A percentile compares a stretch with the other conserved stretches of the same genome.
These are phyloP conservation scores for Lasiodiplodia hormozganensis DNA, from an alignment of 2,329 filamentous ascomycete genomes.

Conservation along the genomic window DNA sequence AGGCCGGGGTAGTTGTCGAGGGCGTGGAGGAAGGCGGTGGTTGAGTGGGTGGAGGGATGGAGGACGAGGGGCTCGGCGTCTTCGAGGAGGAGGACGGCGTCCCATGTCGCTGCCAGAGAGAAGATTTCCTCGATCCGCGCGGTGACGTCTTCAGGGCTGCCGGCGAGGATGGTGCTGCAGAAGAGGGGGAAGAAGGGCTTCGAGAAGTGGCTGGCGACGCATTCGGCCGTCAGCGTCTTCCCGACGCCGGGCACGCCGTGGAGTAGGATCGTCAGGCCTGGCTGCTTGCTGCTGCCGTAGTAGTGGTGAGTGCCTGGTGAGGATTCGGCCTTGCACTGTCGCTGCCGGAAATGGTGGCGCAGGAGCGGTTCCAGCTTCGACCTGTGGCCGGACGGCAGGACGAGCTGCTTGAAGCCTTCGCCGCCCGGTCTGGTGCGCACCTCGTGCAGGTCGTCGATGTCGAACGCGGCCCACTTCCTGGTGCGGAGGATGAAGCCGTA, in stretches of 20 bases:
- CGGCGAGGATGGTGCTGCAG: not conserved
- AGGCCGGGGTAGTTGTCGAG: not conserved
- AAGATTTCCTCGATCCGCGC: not conserved
- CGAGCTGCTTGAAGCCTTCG: slow-evolving; percentile 6
- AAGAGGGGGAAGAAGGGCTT: not conserved
- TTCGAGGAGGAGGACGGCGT: not conserved
- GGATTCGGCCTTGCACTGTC: not conserved
- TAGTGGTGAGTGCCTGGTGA: not conserved
- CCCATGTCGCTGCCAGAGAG: not conserved
- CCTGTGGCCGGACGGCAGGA: not conserved
- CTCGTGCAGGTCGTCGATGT: not conserved
- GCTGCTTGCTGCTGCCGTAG: not conserved
- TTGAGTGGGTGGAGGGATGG: not conserved
- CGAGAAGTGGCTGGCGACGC: not conserved
- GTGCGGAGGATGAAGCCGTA: slow-evolving; percentile 30
- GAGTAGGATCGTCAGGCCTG: not conserved
- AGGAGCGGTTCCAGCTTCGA: slow-evolving; percentile 1
- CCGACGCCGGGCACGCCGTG: slow-evolving; percentile 9
- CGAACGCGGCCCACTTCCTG: slow-evolving; percentile 28
- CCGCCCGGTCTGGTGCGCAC: not conserved
- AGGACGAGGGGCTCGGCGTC: not conserved
- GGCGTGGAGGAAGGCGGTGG: not conserved
- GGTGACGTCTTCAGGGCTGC: not conserved
- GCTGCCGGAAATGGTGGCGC: slow-evolving; percentile 12
- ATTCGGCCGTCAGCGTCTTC: slow-evolving; percentile 7